A percentile compares a stretch with the other conserved stretches of the same genome.
Evolutionary conservation across 169 alveolate species (phyloP).

Genomic region (Besnoitia besnoiti): DNA sequence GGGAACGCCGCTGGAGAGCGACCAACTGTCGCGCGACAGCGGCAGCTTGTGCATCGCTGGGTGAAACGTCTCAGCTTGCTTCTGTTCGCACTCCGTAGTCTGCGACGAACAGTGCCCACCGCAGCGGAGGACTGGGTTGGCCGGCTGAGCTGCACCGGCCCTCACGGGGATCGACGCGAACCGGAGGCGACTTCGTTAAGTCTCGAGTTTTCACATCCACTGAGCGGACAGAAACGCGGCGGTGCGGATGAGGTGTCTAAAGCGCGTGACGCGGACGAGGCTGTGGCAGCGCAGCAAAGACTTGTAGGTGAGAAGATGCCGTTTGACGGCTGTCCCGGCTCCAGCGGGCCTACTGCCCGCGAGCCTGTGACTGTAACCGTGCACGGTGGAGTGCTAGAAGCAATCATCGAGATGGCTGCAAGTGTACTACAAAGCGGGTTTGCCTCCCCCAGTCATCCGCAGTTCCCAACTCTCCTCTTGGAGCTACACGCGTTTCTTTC

Average conservation of each 20-base stretch:
- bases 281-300: too few relatives aligned
- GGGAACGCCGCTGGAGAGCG: background rate
- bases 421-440: background rate
- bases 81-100: background rate
- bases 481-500: background rate
- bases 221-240: too few relatives aligned
- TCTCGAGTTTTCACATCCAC: too few relatives aligned
- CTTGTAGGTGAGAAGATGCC: too few relatives aligned
- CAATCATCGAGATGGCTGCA: background rate
- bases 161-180: too few relatives aligned
- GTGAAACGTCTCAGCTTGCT: background rate
- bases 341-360: background rate
- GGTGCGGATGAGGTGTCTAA: too few relatives aligned
- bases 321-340: background rate
- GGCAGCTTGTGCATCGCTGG: background rate
- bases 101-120: background rate
- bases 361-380: too few relatives aligned
- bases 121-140: too few relatives aligned
- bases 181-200: too few relatives aligned
- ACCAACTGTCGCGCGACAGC: background rate
- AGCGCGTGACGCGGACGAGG: too few relatives aligned
- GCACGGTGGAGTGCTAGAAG: background rate
- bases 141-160: too few relatives aligned
- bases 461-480: slow-evolving; percentile 8
- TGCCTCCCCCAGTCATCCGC: background rate